phyloP scores from a whole-genome alignment of 2,329 filamentous ascomycete species.

The Fusarium falciforme region DNA sequence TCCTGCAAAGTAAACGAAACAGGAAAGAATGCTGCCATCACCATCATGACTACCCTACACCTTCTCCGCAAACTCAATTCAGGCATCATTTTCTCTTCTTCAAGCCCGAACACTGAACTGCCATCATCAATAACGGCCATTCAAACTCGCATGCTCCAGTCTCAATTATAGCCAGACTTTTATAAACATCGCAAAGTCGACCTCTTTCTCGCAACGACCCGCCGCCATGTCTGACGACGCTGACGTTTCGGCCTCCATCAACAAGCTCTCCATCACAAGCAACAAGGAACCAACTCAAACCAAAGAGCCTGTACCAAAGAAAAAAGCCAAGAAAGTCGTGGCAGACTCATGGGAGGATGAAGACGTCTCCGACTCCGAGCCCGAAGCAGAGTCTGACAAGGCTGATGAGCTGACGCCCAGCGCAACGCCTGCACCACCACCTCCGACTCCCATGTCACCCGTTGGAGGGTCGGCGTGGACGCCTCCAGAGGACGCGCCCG shows the following conservation, averaged over 20 bases:
- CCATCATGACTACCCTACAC: conserved; percentile 21
- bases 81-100: not conserved
- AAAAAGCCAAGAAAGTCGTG: conserved; percentile 46
- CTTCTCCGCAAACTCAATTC: conserved; percentile 27
- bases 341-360: conserved; percentile 69
- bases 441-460: conserved; percentile 74
- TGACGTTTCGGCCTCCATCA: conserved; percentile 46
- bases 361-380: conserved; percentile 59
- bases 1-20: not conserved
- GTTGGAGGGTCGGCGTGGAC: conserved; percentile 38
- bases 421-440: conserved; percentile 62
- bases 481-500: conserved; percentile 20
- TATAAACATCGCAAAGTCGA: not conserved
- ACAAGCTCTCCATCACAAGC: conserved; percentile 47
- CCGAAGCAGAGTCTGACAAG: conserved; percentile 46
- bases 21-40: not conserved
- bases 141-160: not conserved
- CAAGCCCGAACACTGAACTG: not conserved
- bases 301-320: conserved; percentile 44
- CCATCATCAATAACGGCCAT: not conserved
- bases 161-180: not conserved
- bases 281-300: conserved; percentile 30
- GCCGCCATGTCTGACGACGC: conserved; percentile 38
- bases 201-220: not conserved
- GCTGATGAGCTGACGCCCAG: conserved; percentile 56